Evolutionary conservation across 768 basidiomycete species (phyloP), one percentile per base, ranked within the genome.

Genomic region (Leccinellum albellum): DNA sequence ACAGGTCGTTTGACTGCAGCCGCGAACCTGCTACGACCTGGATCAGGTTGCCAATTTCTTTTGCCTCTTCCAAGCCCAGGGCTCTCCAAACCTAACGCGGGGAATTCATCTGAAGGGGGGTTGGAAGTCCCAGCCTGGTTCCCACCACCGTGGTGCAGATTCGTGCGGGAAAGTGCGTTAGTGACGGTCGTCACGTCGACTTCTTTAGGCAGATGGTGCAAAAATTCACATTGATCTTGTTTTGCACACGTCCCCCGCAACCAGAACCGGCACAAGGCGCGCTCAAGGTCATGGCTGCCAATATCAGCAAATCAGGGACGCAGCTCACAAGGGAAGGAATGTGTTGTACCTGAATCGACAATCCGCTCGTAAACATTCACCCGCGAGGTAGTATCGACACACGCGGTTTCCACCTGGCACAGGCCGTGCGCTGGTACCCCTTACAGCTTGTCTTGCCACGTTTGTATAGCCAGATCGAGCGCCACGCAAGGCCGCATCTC

Each of bases 251-350:
- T 94, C 6, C 96, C 96, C 51, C 95, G 84, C 29, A 99, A 81
- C 97, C 97, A 99, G 78, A 99, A 99, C 33, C 97, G 88, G 75
- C 91, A 94, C 21, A 98, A 72, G 2, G 95, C 95, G 42, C 95
- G 84, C 71, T 98, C 95, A 4, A 97, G 82, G 66, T 98, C 95
- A 69, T 97, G 95, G 64, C 95, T 97, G 63, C 3, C 63, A 54
- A 53, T 50, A 54, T 40, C 53, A 53, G 57, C 26, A 61, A 55
- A 59, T 64, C 51, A 65, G 60, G 20, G 21, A 53, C 24, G 35
- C 55, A 23, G 3, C 13, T 57, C 53, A 48, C 4, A 23, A 47
- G 35, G 24, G n/a, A 7, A 33, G 21, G n/a, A 17, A 50, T 51
- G 9, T 47, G 26, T 84, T 61, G 64, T 55, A 96, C 96, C 94